phyloP scores from a whole-genome alignment of 305 asterid species.

The Rubia occidens region DNA sequence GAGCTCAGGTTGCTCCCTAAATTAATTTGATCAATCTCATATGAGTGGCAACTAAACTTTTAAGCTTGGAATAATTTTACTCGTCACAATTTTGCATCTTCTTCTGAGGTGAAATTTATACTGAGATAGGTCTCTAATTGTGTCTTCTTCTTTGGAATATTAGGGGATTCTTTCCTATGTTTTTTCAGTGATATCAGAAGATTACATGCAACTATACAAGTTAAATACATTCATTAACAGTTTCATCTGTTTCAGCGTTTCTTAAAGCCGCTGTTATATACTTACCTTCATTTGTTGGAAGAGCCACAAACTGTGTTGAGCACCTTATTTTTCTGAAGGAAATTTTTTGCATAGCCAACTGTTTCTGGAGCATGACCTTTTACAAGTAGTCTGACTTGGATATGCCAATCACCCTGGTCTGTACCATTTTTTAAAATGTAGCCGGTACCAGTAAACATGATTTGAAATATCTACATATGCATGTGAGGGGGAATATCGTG shows the following conservation, averaged over 20 bases:
- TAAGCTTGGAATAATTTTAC: not conserved
- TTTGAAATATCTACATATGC: not conserved
- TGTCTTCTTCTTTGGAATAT: not conserved
- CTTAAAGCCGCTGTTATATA: not conserved
- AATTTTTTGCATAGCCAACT: too few species aligned
- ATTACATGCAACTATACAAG: not conserved
- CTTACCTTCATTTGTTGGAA: not conserved
- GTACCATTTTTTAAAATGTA: not conserved
- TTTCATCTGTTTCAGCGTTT: slow-evolving; percentile 3
- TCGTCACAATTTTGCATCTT: not conserved
- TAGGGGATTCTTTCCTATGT: not conserved
- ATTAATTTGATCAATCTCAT: not conserved
- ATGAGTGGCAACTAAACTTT: not conserved
- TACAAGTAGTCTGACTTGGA: not conserved
- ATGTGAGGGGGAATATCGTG: not conserved
- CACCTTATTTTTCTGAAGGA: not conserved
- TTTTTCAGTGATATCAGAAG: not conserved
- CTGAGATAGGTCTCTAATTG: not conserved
- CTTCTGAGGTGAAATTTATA: not conserved
- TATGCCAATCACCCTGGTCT: not conserved
- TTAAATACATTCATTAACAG: not conserved
- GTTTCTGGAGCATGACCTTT: not conserved
- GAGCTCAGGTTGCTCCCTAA: slow-evolving; percentile 66
- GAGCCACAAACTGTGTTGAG: not conserved
- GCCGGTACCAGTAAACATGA: not conserved